These are phyloP conservation scores for Metschnikowia cubensis DNA, from an alignment of 805 yeast species.

Conservation along the genomic window DNA sequence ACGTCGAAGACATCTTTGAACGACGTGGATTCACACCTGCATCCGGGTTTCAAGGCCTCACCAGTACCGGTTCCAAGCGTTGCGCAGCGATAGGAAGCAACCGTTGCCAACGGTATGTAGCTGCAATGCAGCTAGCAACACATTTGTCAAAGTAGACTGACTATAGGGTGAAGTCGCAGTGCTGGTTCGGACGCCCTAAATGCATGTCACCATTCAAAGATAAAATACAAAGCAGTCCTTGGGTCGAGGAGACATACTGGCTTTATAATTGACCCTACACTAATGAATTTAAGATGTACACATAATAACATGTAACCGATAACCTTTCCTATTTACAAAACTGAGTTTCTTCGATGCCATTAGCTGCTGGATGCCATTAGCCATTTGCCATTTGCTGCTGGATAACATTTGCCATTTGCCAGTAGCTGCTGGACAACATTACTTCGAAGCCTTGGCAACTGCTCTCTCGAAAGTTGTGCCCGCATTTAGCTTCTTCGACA, in stretches of 20 bases:
- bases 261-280: slow-evolving; percentile 2
- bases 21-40: slow-evolving; percentile 16
- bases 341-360: background rate
- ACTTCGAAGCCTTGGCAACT: slow-evolving; percentile 13
- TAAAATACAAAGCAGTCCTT: background rate
- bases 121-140: background rate
- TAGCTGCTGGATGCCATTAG: background rate
- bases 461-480: slow-evolving; percentile 54
- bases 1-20: slow-evolving; percentile 36
- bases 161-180: background rate
- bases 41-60: background rate
- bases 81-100: background rate
- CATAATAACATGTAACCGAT: background rate
- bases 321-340: slow-evolving; percentile 3
- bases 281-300: slow-evolving; percentile 1
- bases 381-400: too few relatives aligned
- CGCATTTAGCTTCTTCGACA: slow-evolving; percentile 48
- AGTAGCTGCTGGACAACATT: too few relatives aligned
- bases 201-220: background rate
- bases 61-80: background rate
- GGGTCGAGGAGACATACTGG: background rate
- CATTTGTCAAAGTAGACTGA: background rate
- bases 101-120: too few relatives aligned
- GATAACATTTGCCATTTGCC: too few relatives aligned
- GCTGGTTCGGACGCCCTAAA: background rate